A percentile compares a stretch with the other conserved stretches of the same genome.
These are phyloP conservation scores for Thelonectria olida DNA, from an alignment of 2,329 filamentous ascomycete genomes.

Conservation along the genomic window DNA sequence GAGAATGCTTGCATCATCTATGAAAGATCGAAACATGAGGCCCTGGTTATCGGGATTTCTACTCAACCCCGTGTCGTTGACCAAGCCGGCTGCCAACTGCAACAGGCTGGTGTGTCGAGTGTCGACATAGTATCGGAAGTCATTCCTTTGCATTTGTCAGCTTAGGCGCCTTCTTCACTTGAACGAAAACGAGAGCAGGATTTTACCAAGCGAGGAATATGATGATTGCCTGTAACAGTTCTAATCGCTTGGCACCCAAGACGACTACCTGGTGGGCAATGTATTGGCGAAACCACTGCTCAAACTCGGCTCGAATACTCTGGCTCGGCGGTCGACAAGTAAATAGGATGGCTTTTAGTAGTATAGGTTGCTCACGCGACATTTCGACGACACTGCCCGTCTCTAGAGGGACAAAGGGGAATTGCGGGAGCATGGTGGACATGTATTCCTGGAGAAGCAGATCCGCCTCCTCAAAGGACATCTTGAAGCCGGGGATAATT, in stretches of 20 bases:
- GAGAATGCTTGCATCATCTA: not conserved
- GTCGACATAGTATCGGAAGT: not conserved
- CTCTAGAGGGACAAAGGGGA: conserved; percentile 6
- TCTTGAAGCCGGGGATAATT: not conserved
- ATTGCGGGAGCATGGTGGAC: not conserved
- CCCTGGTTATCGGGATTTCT: not conserved
- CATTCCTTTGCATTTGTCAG: not conserved
- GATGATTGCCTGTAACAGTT: conserved; percentile 7
- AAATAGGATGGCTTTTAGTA: conserved; percentile 1
- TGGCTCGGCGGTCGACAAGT: not conserved
- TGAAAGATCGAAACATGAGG: not conserved
- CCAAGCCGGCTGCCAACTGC: not conserved
- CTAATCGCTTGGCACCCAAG: not conserved
- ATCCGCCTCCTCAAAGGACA: not conserved
- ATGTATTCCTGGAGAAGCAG: not conserved
- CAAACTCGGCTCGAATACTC: not conserved
- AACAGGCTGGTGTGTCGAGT: conserved; percentile 1
- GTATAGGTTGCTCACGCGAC: not conserved
- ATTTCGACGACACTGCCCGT: not conserved
- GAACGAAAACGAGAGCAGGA: not conserved
- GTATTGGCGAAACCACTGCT: conserved; percentile 9
- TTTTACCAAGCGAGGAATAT: conserved; percentile 15
- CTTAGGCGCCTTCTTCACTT: too few species aligned
- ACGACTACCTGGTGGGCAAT: conserved; percentile 7
- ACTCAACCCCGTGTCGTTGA: not conserved